Conservation (phyloP, 495 filamentous ascomycete species). For the Neurospora sp. region DNA sequence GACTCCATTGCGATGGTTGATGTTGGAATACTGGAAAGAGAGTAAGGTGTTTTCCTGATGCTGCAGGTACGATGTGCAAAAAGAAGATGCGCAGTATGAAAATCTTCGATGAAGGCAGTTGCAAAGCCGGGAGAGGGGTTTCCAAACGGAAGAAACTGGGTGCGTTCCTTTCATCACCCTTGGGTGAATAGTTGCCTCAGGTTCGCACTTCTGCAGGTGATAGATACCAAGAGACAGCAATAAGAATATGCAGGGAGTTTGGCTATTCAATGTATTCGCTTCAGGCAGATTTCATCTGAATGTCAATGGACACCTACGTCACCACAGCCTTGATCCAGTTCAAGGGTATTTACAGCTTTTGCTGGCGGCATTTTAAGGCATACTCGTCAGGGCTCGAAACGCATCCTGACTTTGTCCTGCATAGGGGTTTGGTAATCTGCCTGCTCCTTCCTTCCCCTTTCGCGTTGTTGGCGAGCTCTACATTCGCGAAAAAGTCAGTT, state of each 20-base stretch:
- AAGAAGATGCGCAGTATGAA: no score
- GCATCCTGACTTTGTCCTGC: background rate
- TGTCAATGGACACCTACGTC: background rate
- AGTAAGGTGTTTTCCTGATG: no score
- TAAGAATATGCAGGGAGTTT: background rate
- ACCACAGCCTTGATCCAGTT: background rate
- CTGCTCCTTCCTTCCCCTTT: background rate
- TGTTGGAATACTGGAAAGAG: no score
- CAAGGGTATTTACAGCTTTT: background rate
- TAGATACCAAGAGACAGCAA: background rate
- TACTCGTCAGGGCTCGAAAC: background rate
- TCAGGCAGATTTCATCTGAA: background rate
- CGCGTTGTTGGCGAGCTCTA: no score
- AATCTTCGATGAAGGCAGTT: no score
- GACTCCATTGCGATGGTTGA: no score
- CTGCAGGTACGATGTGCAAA: no score
- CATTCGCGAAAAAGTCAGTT: background rate
- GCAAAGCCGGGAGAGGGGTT: no score
- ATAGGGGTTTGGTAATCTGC: background rate
- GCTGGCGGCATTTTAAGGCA: background rate
- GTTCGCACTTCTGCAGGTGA: background rate
- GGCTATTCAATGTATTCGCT: background rate
- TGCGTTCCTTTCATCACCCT: background rate
- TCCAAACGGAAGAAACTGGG: background rate
- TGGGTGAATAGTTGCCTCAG: background rate